Conservation (phyloP, 306 rosid genomes). For the Quercus aquifolioides region DNA sequence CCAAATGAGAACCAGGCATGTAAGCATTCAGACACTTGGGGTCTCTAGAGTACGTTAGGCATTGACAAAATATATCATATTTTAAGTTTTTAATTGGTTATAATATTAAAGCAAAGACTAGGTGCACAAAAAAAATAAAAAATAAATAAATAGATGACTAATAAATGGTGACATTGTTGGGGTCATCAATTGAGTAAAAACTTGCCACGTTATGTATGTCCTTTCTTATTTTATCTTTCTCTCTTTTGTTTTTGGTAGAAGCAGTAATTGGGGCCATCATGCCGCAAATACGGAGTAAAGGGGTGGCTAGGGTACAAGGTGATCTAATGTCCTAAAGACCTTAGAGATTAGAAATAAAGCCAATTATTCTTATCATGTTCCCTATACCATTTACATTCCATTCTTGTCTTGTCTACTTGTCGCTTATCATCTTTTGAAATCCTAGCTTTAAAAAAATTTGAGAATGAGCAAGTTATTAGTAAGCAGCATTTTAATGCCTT, state of each 20-base stretch:
- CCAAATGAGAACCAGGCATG: too few relatives aligned
- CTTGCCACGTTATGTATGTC: background rate
- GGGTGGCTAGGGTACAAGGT: background rate
- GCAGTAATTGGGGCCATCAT: background rate
- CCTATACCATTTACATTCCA: conserved; percentile 33
- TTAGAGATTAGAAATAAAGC: background rate
- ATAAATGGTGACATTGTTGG: too few relatives aligned
- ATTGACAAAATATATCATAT: too few relatives aligned
- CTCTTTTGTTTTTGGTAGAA: too few relatives aligned
- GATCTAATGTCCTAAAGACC: background rate
- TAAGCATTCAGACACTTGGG: background rate
- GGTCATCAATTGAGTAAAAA: background rate
- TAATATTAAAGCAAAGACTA: too few relatives aligned
- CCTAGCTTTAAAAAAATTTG: background rate
- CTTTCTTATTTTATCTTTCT: too few relatives aligned
- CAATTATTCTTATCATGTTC: conserved; percentile 41
- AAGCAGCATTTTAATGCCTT: too few relatives aligned
- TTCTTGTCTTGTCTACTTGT: conserved; percentile 39
- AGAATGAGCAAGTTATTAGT: background rate
- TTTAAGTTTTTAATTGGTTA: too few relatives aligned
- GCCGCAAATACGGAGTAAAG: background rate
- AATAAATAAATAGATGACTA: too few relatives aligned
- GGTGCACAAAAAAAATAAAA: too few relatives aligned
- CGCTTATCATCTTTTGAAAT: background rate
- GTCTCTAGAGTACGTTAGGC: background rate